Conservation (phyloP, 2,329 filamentous ascomycete genomes). For the Gliomastix tumulicola region DNA sequence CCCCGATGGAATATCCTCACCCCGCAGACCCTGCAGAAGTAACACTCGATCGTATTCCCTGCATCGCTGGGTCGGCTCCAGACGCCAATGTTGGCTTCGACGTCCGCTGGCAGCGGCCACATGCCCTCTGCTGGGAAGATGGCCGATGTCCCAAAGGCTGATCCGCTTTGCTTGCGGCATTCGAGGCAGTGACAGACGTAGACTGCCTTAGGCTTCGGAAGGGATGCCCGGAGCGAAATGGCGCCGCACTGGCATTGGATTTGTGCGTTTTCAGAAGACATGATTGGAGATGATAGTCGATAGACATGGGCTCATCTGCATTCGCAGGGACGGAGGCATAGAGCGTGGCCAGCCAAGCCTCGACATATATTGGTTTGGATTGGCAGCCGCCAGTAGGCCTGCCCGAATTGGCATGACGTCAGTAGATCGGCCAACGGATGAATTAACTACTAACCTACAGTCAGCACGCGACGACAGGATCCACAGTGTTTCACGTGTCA, state of each 20-base stretch:
- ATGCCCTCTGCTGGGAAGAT: slow-evolving; percentile 30
- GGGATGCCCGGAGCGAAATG: slow-evolving; percentile 26
- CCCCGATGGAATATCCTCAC: slow-evolving; percentile 39
- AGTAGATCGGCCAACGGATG: too few relatives aligned
- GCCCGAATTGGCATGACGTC: too few relatives aligned
- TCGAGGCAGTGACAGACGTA: slow-evolving; percentile 39
- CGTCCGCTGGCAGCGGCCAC: slow-evolving; percentile 26
- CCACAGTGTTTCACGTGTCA: too few relatives aligned
- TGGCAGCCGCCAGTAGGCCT: too few relatives aligned
- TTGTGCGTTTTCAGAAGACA: slow-evolving; percentile 8
- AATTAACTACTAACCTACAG: too few relatives aligned
- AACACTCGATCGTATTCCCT: slow-evolving; percentile 34
- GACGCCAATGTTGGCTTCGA: slow-evolving; percentile 21
- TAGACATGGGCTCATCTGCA: too few relatives aligned
- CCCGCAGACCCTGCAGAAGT: slow-evolving; percentile 33
- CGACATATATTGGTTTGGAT: too few relatives aligned
- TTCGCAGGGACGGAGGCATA: too few relatives aligned
- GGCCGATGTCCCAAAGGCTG: slow-evolving; percentile 37
- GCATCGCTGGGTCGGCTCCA: slow-evolving; percentile 30
- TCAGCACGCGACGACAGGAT: too few relatives aligned
- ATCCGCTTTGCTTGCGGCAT: slow-evolving; percentile 35
- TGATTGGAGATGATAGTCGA: too few relatives aligned
- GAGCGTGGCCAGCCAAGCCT: too few relatives aligned
- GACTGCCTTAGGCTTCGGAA: slow-evolving; percentile 22
- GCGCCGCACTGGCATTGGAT: slow-evolving; percentile 31